Base-by-base conservation (phyloP, 2,329 filamentous ascomycete species). In the Microdochium bolleyi region DNA sequence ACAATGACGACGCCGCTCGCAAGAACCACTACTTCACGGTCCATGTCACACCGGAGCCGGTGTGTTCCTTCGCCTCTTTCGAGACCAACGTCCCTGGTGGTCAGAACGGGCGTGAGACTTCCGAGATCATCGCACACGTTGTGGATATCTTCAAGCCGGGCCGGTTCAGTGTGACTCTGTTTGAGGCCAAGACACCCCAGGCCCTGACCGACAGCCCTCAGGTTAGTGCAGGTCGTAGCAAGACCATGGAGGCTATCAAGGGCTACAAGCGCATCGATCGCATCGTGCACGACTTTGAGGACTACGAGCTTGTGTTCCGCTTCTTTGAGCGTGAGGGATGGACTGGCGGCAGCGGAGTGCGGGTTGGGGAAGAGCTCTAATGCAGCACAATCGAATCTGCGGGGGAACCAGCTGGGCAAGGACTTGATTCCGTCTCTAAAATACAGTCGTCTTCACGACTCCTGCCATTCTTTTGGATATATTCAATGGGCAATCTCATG, bases 31-130 rank as follows among this genome's bases (percentile, higher is more conserved):
- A 99, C 74, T 99, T 96, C 73, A 99, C 92, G 1, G 94, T 99
- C 24, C 94, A 99, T 66, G 94, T 99, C 59, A 99, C 94, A 0
- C 94, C 94, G 0, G 94, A 99, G 77, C 90, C 92, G 14, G 85
- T 96, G 64, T 99, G 92, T 76, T 96, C 92, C 4, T 99, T 95
- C 68, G 94, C 94, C 34, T 96, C 91, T 2, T 99, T 99, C 66
- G 94, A 99, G 77, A 97, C 94, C 60, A 99, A 97, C 62, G 92
- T 99, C 3, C 94, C 94, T 1, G 88, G 90, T 24, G 85, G 84
- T 4, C 90, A 96, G 73, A 89, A 83, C 53, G 92, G 92, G 16
- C 87, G 92, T 57, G 88, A 92, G 67, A 96, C 92, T 1, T 84
- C 85, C 24, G 92, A 96, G 58, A 87, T 97, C 55, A 88, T 99